A percentile compares a stretch with the other conserved stretches of the same genome.
phyloP scores from a whole-genome alignment of 768 basidiomycete genomes.

The Phallus indusiatus region DNA sequence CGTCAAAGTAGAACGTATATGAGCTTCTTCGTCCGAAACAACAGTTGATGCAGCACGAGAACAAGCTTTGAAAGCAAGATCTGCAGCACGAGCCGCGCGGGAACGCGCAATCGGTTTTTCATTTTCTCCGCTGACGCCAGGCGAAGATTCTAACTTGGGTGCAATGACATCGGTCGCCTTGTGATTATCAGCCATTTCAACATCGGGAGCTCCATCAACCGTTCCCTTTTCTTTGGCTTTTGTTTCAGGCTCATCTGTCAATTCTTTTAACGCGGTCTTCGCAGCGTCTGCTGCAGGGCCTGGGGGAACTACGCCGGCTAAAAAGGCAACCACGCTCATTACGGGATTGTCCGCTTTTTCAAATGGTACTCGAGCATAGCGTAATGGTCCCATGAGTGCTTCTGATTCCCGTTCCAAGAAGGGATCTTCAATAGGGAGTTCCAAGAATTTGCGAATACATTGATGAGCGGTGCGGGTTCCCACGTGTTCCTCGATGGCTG shows the following conservation, averaged over 20 bases:
- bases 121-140: conserved; percentile 14
- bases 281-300: conserved; percentile 91
- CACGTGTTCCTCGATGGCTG: conserved; percentile 85
- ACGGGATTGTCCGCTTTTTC: conserved; percentile 96
- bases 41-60: conserved; percentile 75
- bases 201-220: conserved; percentile 12
- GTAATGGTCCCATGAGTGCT: conserved; percentile 63
- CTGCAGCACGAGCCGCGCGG: conserved; percentile 72
- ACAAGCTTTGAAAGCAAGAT: conserved; percentile 82
- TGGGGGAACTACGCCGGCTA: conserved; percentile 89
- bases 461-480: conserved; percentile 87
- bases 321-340: conserved; percentile 96
- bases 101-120: conserved; percentile 51
- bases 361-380: conserved; percentile 78
- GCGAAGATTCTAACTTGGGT: conserved; percentile 16
- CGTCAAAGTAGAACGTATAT: conserved; percentile 71
- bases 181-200: conserved; percentile 30
- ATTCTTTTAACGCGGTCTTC: conserved; percentile 75
- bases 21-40: conserved; percentile 72
- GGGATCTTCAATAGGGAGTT: conserved; percentile 92
- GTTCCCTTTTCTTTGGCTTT: conserved; percentile 22
- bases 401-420: conserved; percentile 64
- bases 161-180: conserved; percentile 25
- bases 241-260: conserved; percentile 49
- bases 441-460: conserved; percentile 91